Conservation (phyloP, 495 filamentous ascomycete genomes). For the Neurospora cerealis region DNA sequence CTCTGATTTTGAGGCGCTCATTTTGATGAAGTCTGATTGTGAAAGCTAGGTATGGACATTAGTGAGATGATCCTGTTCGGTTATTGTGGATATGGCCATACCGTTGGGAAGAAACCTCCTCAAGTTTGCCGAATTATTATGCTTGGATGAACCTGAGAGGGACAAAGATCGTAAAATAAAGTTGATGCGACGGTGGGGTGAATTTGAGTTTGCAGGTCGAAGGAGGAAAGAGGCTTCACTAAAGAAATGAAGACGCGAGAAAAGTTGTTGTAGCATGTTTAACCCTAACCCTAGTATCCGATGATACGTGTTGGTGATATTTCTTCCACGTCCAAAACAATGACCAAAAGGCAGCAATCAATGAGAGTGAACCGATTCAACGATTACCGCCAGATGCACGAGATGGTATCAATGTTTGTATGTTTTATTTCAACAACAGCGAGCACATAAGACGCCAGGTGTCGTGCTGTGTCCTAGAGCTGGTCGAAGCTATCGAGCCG, state of each 20-base stretch:
- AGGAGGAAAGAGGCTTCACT: constrained; percentile 4
- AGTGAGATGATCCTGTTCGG: background rate
- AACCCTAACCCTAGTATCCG: constrained; percentile 4
- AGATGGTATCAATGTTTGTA: background rate
- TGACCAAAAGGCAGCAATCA: background rate
- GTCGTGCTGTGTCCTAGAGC: background rate
- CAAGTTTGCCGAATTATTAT: background rate
- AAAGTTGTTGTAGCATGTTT: background rate
- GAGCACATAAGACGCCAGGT: background rate
- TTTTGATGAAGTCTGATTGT: background rate
- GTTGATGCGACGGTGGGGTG: background rate
- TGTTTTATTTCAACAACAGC: background rate
- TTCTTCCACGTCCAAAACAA: background rate
- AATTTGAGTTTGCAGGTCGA: background rate
- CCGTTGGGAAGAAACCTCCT: background rate
- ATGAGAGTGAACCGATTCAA: background rate
- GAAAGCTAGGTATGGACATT: background rate
- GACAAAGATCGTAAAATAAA: too few species aligned
- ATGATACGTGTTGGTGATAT: background rate
- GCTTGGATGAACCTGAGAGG: background rate
- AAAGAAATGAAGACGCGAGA: background rate
- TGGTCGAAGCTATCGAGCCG: background rate
- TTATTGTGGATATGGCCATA: background rate
- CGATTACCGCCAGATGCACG: background rate
- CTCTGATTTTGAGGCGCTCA: background rate